A percentile compares a stretch with the other conserved stretches of the same genome.
phyloP scores from a whole-genome alignment of 257 asterid species.

The Ajuga chamaepitys region DNA sequence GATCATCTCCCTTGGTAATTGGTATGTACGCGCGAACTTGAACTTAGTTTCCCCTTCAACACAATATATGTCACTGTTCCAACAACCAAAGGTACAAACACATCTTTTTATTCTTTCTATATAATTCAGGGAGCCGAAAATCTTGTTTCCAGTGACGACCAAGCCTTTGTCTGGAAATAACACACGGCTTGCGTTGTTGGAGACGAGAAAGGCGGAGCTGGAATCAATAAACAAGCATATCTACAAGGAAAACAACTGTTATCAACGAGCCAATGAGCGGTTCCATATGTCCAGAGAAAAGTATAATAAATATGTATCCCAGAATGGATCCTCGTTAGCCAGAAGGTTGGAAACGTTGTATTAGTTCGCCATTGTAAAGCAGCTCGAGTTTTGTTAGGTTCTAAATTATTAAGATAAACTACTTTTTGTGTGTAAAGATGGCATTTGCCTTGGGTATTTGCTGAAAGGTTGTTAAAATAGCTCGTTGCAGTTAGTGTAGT shows the following conservation, averaged over 20 bases:
- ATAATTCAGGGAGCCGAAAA: conserved; percentile 34
- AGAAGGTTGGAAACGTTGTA: background rate
- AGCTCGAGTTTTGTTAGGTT: background rate
- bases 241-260: background rate
- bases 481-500: too few species aligned
- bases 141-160: conserved; percentile 40
- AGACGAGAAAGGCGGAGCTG: conserved; percentile 8
- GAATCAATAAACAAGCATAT: background rate
- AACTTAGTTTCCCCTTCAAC: too few species aligned
- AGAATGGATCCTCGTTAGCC: background rate
- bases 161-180: background rate
- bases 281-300: background rate
- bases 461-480: too few species aligned
- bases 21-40: conserved; percentile 23
- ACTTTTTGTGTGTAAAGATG: too few species aligned
- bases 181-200: background rate
- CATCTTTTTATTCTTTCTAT: background rate
- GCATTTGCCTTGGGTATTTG: too few species aligned
- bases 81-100: too few species aligned
- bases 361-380: background rate
- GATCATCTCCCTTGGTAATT: conserved; percentile 25
- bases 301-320: conserved; percentile 8
- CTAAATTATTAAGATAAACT: too few species aligned
- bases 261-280: background rate
- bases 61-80: too few species aligned